Conservation (phyloP, 352 stramenopile species). For the Pythium dissimile region DNA sequence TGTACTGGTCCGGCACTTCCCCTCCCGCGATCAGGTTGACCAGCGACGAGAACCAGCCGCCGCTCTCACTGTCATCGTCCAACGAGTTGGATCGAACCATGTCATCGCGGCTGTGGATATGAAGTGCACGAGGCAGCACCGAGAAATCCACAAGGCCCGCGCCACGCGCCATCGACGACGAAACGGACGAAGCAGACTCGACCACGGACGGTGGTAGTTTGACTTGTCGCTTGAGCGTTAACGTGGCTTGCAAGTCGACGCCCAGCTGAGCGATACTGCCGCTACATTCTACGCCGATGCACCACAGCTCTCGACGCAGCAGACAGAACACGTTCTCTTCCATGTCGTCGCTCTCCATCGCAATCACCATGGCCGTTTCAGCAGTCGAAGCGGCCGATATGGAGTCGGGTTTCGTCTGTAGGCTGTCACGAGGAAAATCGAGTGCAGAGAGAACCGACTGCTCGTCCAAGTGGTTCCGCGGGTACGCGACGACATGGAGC, state of each 20-base stretch:
- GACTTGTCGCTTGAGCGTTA: conserved; percentile 45
- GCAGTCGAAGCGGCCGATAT: no score
- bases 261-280: conserved; percentile 37
- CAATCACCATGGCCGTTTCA: conserved; percentile 24
- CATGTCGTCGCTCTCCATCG: conserved; percentile 57
- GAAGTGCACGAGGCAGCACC: conserved; percentile 51
- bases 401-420: no score
- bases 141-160: conserved; percentile 37
- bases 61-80: conserved; percentile 33
- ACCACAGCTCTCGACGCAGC: conserved; percentile 54
- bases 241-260: conserved; percentile 32
- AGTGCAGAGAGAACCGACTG: conserved; percentile 51
- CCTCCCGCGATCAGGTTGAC: conserved; percentile 58
- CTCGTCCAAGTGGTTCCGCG: conserved; percentile 73
- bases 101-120: conserved; percentile 43
- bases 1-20: conserved; percentile 70
- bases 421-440: conserved; percentile 31
- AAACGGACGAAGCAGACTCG: conserved; percentile 3
- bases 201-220: conserved; percentile 39
- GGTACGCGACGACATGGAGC: conserved; percentile 66
- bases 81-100: conserved; percentile 25
- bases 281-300: conserved; percentile 33
- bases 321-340: conserved; percentile 56
- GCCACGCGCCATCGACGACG: neutral
- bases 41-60: conserved; percentile 58